Conservation (phyloP, 345 rosid genomes). For the Microthlaspi erraticum region DNA sequence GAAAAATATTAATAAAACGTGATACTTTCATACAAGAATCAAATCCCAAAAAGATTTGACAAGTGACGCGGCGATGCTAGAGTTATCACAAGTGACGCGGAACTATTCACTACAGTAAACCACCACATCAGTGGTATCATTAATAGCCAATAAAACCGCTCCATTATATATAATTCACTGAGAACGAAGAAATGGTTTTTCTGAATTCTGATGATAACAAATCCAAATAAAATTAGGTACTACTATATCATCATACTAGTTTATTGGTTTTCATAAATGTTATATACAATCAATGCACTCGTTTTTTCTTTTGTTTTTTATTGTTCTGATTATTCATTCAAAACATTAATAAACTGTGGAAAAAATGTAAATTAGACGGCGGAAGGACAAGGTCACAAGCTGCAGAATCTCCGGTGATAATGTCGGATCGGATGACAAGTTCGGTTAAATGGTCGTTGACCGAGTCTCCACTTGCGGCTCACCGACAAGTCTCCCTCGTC, state of each 20-base stretch:
- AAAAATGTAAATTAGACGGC: too few relatives aligned
- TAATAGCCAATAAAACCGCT: constrained; percentile 29
- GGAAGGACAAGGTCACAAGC: constrained; percentile 17
- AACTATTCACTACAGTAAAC: background rate
- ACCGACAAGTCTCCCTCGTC: constrained; percentile 20
- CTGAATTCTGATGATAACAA: background rate
- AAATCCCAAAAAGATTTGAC: constrained; percentile 39
- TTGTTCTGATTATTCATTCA: too few relatives aligned
- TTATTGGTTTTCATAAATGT: too few relatives aligned
- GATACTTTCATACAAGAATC: constrained; percentile 30
- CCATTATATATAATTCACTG: background rate
- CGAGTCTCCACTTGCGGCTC: constrained; percentile 35
- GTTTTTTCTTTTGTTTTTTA: too few relatives aligned
- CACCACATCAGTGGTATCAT: background rate
- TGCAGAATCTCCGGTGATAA: constrained; percentile 29
- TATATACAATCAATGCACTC: too few relatives aligned
- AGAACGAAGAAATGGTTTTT: background rate
- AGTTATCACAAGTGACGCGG: constrained; percentile 34
- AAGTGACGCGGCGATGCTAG: constrained; percentile 29
- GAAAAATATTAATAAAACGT: background rate
- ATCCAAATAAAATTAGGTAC: background rate
- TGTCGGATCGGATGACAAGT: constrained; percentile 31
- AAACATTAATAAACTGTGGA: too few relatives aligned
- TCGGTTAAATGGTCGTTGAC: constrained; percentile 39
- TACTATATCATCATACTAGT: background rate